Evolutionary conservation across 176 grass and related monocot genomes (phyloP).

Genomic region (Carex littledalei): DNA sequence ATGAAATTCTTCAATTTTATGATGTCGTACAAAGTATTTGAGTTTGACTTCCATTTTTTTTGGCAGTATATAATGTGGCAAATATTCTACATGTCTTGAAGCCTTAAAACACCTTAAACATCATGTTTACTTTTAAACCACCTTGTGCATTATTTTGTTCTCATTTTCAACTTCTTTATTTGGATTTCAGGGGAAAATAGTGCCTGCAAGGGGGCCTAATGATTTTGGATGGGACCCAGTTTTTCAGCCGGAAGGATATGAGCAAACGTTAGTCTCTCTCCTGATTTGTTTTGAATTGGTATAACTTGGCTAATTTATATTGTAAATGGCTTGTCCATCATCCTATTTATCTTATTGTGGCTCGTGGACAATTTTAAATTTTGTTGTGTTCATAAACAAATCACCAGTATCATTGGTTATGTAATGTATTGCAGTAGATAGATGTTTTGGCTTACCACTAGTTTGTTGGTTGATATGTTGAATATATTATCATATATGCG

Average conservation of each 20-base stretch:
- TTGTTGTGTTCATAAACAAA: background rate
- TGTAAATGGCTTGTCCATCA: background rate
- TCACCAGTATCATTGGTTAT: background rate
- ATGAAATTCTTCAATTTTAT: too few relatives aligned
- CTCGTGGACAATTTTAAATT: background rate
- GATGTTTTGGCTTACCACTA: background rate
- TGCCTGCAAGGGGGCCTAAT: slow-evolving; percentile 62
- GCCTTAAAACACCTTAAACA: background rate
- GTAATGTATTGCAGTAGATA: background rate
- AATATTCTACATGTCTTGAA: background rate
- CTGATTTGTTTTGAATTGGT: background rate
- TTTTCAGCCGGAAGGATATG: slow-evolving; percentile 86
- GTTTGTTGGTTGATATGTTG: background rate
- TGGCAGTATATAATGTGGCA: background rate
- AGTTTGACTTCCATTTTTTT: background rate
- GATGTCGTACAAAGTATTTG: background rate
- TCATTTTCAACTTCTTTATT: slow-evolving; percentile 11
- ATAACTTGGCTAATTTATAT: background rate
- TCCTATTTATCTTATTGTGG: background rate
- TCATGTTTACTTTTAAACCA: background rate
- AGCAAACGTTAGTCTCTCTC: slow-evolving; percentile 58
- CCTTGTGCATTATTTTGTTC: too few relatives aligned
- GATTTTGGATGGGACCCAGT: slow-evolving; percentile 99
- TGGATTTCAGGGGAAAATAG: slow-evolving; percentile 63
- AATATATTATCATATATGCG: background rate